Conservation (phyloP, 768 basidiomycete species). For the Tricholoma hemisulphureum region DNA sequence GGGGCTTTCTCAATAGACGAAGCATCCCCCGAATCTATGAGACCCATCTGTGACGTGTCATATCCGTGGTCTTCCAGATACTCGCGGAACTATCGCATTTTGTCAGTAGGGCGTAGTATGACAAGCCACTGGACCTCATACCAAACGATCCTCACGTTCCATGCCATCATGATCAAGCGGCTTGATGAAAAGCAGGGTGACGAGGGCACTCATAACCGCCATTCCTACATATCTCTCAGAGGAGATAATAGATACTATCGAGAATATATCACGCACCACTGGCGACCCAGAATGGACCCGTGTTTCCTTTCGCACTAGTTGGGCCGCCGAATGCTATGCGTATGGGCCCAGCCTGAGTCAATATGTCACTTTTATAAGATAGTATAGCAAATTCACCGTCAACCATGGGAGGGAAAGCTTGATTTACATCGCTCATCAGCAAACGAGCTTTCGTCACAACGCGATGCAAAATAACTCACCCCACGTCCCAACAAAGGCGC, state of each 20-base stretch:
- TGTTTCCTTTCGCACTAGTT: conserved; percentile 55
- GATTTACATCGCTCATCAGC: conserved; percentile 1
- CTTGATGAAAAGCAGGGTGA: conserved; percentile 70
- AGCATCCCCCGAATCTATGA: conserved; percentile 28
- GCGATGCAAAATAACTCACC: conserved; percentile 41
- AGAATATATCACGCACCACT: conserved; percentile 46
- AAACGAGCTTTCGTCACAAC: background rate
- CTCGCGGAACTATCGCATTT: conserved; percentile 62
- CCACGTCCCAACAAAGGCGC: conserved; percentile 83
- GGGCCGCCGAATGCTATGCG: conserved; percentile 62
- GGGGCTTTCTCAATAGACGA: conserved; percentile 17
- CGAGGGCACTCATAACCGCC: conserved; percentile 72
- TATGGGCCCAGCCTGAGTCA: conserved; percentile 6
- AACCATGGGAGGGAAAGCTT: conserved; percentile 72
- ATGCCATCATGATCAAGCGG: conserved; percentile 79
- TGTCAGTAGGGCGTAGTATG: background rate
- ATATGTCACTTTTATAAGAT: background rate
- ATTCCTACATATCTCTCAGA: conserved; percentile 42
- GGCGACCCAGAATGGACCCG: conserved; percentile 88
- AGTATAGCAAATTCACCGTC: conserved; percentile 37
- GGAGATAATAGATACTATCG: background rate
- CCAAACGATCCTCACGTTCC: conserved; percentile 68
- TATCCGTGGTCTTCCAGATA: conserved; percentile 80
- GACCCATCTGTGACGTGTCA: conserved; percentile 74
- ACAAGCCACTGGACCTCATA: conserved; percentile 29